Percentiles rank a stretch among this genome's conserved stretches.
These are phyloP conservation scores for Camelina neglecta DNA, from an alignment of 345 rosid species.

Conservation along the genomic window DNA sequence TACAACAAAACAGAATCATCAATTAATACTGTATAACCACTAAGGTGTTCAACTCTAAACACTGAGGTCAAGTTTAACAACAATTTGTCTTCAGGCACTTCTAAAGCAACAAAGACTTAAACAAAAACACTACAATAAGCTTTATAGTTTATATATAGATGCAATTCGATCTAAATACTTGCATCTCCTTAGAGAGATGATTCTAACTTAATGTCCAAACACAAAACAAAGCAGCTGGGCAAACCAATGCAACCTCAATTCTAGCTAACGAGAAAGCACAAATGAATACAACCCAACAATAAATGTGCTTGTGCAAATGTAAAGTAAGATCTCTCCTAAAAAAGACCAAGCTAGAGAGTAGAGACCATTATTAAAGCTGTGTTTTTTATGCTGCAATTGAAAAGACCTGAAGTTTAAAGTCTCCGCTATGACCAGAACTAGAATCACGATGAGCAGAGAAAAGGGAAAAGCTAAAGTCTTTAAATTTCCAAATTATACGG, in stretches of 20 bases:
- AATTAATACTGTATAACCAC: neutral
- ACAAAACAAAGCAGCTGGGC: slow-evolving; percentile 1
- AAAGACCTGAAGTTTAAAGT: neutral
- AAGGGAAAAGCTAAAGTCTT: slow-evolving; percentile 26
- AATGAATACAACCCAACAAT: slow-evolving; percentile 22
- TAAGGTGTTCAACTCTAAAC: neutral
- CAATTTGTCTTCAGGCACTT: neutral
- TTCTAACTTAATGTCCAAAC: neutral
- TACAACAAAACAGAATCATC: slow-evolving; percentile 21
- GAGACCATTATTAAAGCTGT: slow-evolving; percentile 1
- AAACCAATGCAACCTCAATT: slow-evolving; percentile 11
- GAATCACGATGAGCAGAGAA: slow-evolving; percentile 26
- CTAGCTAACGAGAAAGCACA: slow-evolving; percentile 28
- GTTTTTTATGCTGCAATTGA: slow-evolving; percentile 9
- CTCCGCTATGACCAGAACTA: neutral
- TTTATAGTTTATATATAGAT: slow-evolving; percentile 15
- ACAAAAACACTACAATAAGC: slow-evolving; percentile 8
- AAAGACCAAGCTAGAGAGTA: slow-evolving; percentile 7
- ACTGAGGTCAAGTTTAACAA: slow-evolving; percentile 1
- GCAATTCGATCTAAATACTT: slow-evolving; percentile 1
- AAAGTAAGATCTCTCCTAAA: slow-evolving; percentile 15
- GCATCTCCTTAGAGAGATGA: slow-evolving; percentile 16
- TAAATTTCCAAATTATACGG: neutral
- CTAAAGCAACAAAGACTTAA: slow-evolving; percentile 28
- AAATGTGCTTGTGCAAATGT: slow-evolving; percentile 3